Conservation (phyloP, 768 basidiomycete genomes). For the Hypholoma sublateritium region DNA sequence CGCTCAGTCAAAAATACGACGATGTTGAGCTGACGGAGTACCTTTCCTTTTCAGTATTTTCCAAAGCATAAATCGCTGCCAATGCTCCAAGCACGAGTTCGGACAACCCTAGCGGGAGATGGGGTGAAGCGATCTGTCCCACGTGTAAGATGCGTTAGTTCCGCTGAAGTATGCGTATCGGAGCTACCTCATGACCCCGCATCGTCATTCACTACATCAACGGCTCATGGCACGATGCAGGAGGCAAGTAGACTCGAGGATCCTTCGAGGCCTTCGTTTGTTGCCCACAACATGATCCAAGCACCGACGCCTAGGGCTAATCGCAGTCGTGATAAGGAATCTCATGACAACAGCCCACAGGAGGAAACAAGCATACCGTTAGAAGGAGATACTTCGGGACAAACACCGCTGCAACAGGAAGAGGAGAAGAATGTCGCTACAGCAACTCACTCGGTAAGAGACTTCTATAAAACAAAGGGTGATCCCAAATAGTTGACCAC, state of each 20-base stretch:
- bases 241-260: not conserved
- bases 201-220: conserved; percentile 4
- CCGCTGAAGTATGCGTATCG: conserved; percentile 10
- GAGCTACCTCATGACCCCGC: conserved; percentile 6
- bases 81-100: not conserved
- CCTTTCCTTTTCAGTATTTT: not conserved
- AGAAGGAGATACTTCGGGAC: conserved; percentile 1
- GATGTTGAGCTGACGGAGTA: too few relatives aligned
- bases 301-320: not conserved
- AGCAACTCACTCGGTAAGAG: conserved; percentile 17
- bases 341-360: not conserved
- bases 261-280: not conserved
- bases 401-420: not conserved
- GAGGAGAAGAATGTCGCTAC: conserved; percentile 17
- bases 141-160: conserved; percentile 32
- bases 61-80: not conserved
- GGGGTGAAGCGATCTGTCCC: conserved; percentile 29
- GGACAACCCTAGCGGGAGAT: not conserved
- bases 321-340: not conserved
- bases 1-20: too few relatives aligned
- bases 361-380: not conserved
- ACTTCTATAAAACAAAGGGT: not conserved
- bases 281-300: conserved; percentile 1
- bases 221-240: not conserved
- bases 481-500: not conserved